Base-by-base conservation (phyloP, 306 rosid genomes). In the Pueraria montana region DNA sequence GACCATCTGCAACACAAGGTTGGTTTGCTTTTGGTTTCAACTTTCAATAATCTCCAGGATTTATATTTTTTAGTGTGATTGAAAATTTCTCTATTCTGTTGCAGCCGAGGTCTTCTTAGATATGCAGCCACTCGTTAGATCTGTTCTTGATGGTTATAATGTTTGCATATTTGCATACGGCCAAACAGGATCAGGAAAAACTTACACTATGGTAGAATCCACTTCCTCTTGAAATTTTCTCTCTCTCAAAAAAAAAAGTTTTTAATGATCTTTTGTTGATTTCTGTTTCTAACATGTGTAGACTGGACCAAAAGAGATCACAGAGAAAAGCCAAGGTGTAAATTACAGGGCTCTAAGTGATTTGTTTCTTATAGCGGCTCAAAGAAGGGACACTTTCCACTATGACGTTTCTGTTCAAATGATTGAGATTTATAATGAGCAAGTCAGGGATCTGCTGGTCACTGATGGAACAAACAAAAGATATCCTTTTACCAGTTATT, bases 361-460 rank as follows among this genome's bases (percentile, higher is more conserved):
- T 88, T 90, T 96, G 89, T 96, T 96, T 84, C 83, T 72, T 20
- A 84, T 96, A 84, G 98, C 98, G 74, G 92, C 89, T 80, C 96
- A 94, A 87, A 89, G 99, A 85, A 92, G 70, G 86, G 96, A 96
- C 67, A 89, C 94, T 43, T 94, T 94, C 61, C 87, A 49, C 77
- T 96, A 96, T 59, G 93, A 94, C 32, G 94, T 96, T 84, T 90
- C 92, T 58, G 98, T 96, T 72, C 99, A 96, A 89, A 96, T 96
- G 99, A 94, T 96, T 79, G 99, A 96, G 87, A 96, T 96, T 71
- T 96, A 96, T 72, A 96, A 96, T 6, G 99, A 96, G 89, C 99
- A 92, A 96, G 99, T 94, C 76, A 89, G 99, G 78, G 99, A 96
- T 87, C 96, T 96, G 46, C 91, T 96, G 75, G 94, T 96, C 81